Conservation (phyloP, 2,329 filamentous ascomycete genomes). For the Chlorencoelia australis region DNA sequence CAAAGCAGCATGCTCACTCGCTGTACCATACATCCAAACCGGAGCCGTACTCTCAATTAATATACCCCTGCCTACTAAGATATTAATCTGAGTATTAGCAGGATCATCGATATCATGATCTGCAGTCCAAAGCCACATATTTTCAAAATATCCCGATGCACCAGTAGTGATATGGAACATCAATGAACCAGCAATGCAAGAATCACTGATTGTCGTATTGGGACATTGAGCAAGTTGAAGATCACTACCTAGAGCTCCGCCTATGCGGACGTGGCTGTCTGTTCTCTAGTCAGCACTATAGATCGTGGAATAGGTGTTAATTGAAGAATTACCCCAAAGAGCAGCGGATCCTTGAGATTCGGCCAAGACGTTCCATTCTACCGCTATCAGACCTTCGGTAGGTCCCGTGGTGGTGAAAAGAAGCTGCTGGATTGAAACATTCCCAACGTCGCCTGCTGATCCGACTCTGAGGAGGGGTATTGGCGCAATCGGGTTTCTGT, state of each 20-base stretch:
- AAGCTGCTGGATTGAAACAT: conserved; percentile 30
- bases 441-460: conserved; percentile 36
- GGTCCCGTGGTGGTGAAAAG: conserved; percentile 32
- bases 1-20: conserved; percentile 53
- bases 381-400: conserved; percentile 30
- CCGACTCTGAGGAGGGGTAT: conserved; percentile 31
- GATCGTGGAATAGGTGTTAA: too few species aligned
- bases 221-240: conserved; percentile 26
- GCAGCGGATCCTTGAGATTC: conserved; percentile 22
- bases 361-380: conserved; percentile 29
- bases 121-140: conserved; percentile 16
- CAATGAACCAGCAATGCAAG: conserved; percentile 12
- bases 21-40: conserved; percentile 44
- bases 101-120: conserved; percentile 21
- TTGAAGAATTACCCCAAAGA: too few species aligned
- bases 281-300: too few species aligned
- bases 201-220: conserved; percentile 15
- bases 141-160: conserved; percentile 16
- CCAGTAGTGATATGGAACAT: conserved; percentile 14
- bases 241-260: conserved; percentile 29
- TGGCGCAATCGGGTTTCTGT: too few species aligned
- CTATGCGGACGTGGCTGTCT: conserved; percentile 31
- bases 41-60: conserved; percentile 9
- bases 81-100: conserved; percentile 11
- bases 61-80: conserved; percentile 11